Conservation (phyloP, 1,284 basidiomycete species). For the Microbotryum intermedium region DNA sequence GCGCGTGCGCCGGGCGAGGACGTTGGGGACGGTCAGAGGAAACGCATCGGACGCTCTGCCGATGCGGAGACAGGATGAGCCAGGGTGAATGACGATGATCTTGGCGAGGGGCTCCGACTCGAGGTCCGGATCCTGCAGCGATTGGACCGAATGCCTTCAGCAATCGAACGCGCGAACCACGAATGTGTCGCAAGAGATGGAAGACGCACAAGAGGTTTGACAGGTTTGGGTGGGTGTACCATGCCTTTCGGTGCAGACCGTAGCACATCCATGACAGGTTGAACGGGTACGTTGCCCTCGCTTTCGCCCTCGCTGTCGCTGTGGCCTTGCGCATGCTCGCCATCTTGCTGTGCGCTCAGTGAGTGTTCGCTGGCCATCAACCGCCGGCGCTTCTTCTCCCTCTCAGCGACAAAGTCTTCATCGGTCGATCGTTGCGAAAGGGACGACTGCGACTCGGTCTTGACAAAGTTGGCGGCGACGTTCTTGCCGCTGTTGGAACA, state of each 20-base stretch:
- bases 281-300: not conserved
- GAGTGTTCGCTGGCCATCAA: conserved; percentile 17
- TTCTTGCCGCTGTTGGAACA: conserved; percentile 20
- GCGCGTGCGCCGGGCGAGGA: conserved; percentile 51
- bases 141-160: not conserved
- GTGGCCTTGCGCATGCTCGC: not conserved
- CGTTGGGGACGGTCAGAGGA: conserved; percentile 63
- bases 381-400: conserved; percentile 17
- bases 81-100: conserved; percentile 82
- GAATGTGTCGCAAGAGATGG: not conserved
- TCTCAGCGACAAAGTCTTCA: conserved; percentile 9
- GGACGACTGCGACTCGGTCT: conserved; percentile 19
- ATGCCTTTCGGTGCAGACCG: not conserved
- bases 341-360: not conserved
- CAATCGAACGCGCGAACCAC: not conserved
- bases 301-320: not conserved
- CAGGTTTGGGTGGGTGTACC: not conserved
- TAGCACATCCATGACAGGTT: conserved; percentile 2
- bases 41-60: conserved; percentile 82
- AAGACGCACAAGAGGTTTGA: not conserved
- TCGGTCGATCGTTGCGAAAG: conserved; percentile 10
- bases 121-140: no score
- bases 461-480: conserved; percentile 20
- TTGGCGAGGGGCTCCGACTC: conserved; percentile 21
- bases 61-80: conserved; percentile 75